phyloP scores from a whole-genome alignment of 192 early-diverging fungal species.

The Anaeromyces robustus region DNA sequence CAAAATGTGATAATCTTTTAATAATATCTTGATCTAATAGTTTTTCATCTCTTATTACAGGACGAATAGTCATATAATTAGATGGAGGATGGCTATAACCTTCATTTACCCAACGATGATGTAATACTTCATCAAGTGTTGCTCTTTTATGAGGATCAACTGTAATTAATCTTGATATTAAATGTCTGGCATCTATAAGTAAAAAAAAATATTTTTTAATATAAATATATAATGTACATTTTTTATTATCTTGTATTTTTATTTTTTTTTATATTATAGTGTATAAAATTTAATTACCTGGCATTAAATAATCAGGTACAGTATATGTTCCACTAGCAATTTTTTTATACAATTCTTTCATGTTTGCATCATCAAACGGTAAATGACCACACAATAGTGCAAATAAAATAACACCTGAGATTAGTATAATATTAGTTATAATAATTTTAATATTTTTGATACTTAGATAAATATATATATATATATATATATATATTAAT shows the following conservation, averaged over 20 bases:
- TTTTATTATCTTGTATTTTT: too few species aligned
- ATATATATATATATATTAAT: too few species aligned
- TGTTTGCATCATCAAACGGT: conserved; percentile 72
- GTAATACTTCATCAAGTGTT: conserved; percentile 47
- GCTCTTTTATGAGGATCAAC: conserved; percentile 53
- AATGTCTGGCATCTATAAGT: conserved; percentile 21
- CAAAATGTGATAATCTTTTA: conserved; percentile 21
- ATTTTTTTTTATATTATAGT: too few species aligned
- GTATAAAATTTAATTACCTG: conserved; percentile 12
- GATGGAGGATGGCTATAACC: conserved; percentile 41
- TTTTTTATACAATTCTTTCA: conserved; percentile 71
- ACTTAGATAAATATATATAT: too few species aligned
- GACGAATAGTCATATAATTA: conserved; percentile 47
- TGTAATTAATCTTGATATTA: conserved; percentile 54
- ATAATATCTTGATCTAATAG: conserved; percentile 21
- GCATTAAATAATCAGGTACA: conserved; percentile 37
- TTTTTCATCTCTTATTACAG: conserved; percentile 19
- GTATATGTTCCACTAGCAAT: conserved; percentile 52
- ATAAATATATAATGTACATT: too few species aligned
- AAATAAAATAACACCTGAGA: conserved; percentile 70
- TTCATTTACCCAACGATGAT: conserved; percentile 67
- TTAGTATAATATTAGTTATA: too few species aligned
- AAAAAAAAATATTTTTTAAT: background rate
- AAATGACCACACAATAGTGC: conserved; percentile 71
- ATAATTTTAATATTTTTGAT: too few species aligned